phyloP scores from a whole-genome alignment of 2,329 filamentous ascomycete genomes.

The Aspergillus ruber region DNA sequence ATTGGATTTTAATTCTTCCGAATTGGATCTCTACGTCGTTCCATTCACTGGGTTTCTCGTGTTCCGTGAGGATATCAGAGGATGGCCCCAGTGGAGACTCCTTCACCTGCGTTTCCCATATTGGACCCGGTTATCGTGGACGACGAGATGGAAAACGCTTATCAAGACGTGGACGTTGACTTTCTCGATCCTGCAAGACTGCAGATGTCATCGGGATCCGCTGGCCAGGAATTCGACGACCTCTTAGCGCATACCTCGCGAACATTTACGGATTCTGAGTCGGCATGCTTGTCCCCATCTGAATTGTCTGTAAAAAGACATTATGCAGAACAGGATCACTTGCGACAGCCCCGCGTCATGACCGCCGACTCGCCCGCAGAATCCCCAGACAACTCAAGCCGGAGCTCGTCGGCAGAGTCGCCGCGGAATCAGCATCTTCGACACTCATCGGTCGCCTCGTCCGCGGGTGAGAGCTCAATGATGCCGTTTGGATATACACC shows the following conservation, averaged over 20 bases:
- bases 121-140: slow-evolving; percentile 38
- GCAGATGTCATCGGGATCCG: slow-evolving; percentile 29
- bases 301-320: slow-evolving; percentile 21
- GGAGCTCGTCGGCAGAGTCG: slow-evolving; percentile 39
- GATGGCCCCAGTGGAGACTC: slow-evolving; percentile 33
- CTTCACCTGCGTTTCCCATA: slow-evolving; percentile 32
- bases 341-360: slow-evolving; percentile 28
- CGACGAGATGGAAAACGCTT: slow-evolving; percentile 37
- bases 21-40: too few relatives aligned
- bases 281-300: slow-evolving; percentile 24
- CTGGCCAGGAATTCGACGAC: slow-evolving; percentile 38
- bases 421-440: slow-evolving; percentile 36
- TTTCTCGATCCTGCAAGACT: slow-evolving; percentile 35
- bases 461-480: slow-evolving; percentile 29
- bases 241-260: slow-evolving; percentile 30
- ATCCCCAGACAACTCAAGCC: slow-evolving; percentile 39
- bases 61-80: slow-evolving; percentile 11
- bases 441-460: slow-evolving; percentile 36
- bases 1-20: too few relatives aligned
- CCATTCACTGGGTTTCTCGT: neutral
- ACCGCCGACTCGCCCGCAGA: slow-evolving; percentile 38
- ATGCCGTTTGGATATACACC: slow-evolving; percentile 28
- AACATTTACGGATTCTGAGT: slow-evolving; percentile 20
- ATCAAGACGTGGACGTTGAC: slow-evolving; percentile 37
- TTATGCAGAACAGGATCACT: slow-evolving; percentile 26